phyloP scores from a whole-genome alignment of 495 filamentous ascomycete genomes.

The Aspergillus sparsus region DNA sequence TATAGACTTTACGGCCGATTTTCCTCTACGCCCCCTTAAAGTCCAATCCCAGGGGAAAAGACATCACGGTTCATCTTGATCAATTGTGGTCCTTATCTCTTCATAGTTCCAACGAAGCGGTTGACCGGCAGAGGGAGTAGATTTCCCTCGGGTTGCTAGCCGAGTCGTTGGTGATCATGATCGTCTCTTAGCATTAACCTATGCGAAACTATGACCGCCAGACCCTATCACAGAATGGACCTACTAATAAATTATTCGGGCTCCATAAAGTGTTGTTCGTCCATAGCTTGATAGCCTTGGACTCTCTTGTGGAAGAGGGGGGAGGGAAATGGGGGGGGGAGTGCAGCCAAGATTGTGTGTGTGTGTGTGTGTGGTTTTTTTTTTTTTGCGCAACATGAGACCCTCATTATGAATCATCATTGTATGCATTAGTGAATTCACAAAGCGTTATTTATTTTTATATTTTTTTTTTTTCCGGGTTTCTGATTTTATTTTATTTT shows the following conservation, averaged over 20 bases:
- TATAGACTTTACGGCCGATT: neutral
- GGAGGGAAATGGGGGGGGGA: neutral
- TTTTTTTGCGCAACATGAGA: constrained; percentile 42
- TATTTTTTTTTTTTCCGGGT: constrained; percentile 5
- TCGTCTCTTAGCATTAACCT: constrained; percentile 22
- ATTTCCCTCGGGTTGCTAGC: constrained; percentile 17
- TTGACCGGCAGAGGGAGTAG: constrained; percentile 9
- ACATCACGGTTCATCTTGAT: neutral
- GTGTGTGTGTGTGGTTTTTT: neutral
- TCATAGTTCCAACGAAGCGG: constrained; percentile 5
- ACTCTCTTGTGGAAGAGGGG: too few species aligned
- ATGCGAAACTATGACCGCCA: constrained; percentile 10
- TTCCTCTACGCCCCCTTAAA: neutral
- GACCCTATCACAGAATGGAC: constrained; percentile 12
- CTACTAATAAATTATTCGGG: constrained; percentile 8
- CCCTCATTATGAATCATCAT: constrained; percentile 34
- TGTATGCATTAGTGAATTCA: constrained; percentile 29
- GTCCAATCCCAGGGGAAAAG: constrained; percentile 5
- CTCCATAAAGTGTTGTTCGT: constrained; percentile 4
- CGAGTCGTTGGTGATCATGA: constrained; percentile 22
- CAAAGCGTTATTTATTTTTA: constrained; percentile 26
- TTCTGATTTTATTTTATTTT: constrained; percentile 3
- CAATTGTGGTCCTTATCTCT: neutral
- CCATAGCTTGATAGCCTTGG: neutral
- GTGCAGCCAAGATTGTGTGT: constrained; percentile 22